Evolutionary conservation across 768 basidiomycete species (phyloP), one percentile per base, ranked within the genome.

Genomic region (Kwoniella europaea): DNA sequence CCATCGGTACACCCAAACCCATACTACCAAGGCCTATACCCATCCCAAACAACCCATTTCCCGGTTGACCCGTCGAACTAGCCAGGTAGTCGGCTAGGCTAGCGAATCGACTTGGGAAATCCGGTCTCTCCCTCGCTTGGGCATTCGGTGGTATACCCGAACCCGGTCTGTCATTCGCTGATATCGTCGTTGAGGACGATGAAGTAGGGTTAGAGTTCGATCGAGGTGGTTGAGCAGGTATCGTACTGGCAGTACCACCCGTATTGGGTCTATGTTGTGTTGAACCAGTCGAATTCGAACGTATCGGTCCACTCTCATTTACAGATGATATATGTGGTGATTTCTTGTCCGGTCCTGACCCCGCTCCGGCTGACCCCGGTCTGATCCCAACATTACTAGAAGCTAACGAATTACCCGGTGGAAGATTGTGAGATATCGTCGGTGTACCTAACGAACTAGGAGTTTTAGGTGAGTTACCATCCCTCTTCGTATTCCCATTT

Each of bases 51-150:
- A 70, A 44, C 10, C 68, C 68, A 42, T 62, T 46, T 7, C 64
- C 67, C 2, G 67, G 63, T 13, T 58, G 22, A 2, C 60, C 46
- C 41, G 67, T 61, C 15, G 65, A 63, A 2, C 64, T 65, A 1
- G 59, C 52, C 13, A 75, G 67, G 53, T 75, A 75, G 16, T 75
- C 74, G 20, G 74, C 70, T 65, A 75, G 59, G 41, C 64, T 71
- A 24, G 74, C 63, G 27, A 71, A 75, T 24, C 68, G 42, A 41
- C 61, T 43, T 61, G 62, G 43, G 41, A 43, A 60, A 43, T 60
- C 46, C 29, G 46, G 54, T 65, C 54, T 10, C 13, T 65, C 54
- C 27, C 29, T 42, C 27, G 35, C 50, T n/a, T 27, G 63, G 2
- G 27, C 20, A 50, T 52, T 46, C 18, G 63, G 16, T 20, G 27